Base-by-base conservation (phyloP, 176 grass and related monocot genomes). In the Phoenix dactylifera region DNA sequence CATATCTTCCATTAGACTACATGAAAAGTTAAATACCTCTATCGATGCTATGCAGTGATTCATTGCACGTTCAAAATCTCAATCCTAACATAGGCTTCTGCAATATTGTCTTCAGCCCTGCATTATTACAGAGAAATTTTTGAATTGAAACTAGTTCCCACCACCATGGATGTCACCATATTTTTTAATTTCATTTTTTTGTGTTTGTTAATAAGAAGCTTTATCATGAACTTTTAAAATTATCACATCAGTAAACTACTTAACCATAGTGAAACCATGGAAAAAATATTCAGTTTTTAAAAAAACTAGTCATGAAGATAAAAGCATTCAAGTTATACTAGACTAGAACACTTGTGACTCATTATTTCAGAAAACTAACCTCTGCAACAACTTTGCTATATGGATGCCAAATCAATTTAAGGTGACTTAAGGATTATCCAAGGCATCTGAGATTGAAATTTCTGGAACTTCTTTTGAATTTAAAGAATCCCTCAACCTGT, bases 361-460 rank as follows among this genome's bases (percentile, higher is more conserved):
- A 44, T 44, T 12, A 44, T 28, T 28, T 28, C 26, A 82, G 5
- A 51, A 57, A 67, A 50, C 71, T 60, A 57, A 97, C 92, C 92
- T 97, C 71, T 22, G 87, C 87, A 75, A 90, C 69, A 76, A 25
- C 59, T 62, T 78, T 97, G 83, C 92, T 85, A 79, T 97, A 88
- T 64, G 69, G 83, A 64, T 97, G 92, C 61, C 78, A 85, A 58
- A 88, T 18, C 59, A 68, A 87, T 83, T 74, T 79, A 56, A 90
- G 71, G 60, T 64, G 70, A 72, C 76, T 57, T 54, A 97, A 75
- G 22, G 65, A 90, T 49, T 64, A n/a, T n/a, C 53, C 72, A 90
- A 74, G 69, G 78, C 81, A 55, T 73, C 51, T 73, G 24, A 69
- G n/a, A 93, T 12, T 5, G 57, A 16, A 61, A 58, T 15, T 28